These are phyloP conservation scores for Xylaria castorea DNA, from an alignment of 495 filamentous ascomycete species.

Conservation along the genomic window DNA sequence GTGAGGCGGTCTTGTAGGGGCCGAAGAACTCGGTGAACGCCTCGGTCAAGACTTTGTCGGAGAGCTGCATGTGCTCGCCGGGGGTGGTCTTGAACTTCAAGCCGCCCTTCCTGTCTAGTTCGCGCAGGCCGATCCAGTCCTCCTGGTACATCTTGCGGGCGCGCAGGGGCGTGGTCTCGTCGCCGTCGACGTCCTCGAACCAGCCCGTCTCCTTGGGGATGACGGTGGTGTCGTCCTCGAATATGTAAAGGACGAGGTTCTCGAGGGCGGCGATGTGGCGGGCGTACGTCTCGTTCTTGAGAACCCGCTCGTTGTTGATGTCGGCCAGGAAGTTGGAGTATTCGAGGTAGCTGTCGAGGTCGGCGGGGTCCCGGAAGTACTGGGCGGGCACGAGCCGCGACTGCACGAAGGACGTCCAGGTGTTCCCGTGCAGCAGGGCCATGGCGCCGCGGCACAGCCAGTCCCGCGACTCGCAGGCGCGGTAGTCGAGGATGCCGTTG, in stretches of 20 bases:
- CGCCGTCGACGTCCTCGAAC: constrained; percentile 86
- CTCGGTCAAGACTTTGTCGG: constrained; percentile 67
- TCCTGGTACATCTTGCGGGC: constrained; percentile 81
- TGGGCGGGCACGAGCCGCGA: constrained; percentile 85
- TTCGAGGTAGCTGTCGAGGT: constrained; percentile 77
- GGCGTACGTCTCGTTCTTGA: constrained; percentile 78
- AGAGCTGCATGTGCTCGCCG: constrained; percentile 85
- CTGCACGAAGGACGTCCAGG: constrained; percentile 81
- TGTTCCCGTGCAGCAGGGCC: constrained; percentile 71
- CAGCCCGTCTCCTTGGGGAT: constrained; percentile 91
- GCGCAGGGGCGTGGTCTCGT: constrained; percentile 68
- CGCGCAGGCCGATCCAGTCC: constrained; percentile 91
- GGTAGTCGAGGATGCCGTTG: constrained; percentile 88
- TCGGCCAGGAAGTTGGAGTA: constrained; percentile 95
- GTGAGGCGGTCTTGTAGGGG: constrained; percentile 46
- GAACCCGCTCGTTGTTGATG: constrained; percentile 87
- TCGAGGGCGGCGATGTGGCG: constrained; percentile 72
- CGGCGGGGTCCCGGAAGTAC: constrained; percentile 82
- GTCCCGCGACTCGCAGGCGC: constrained; percentile 66
- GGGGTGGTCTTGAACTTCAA: constrained; percentile 73
- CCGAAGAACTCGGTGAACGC: constrained; percentile 79
- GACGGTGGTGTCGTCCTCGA: constrained; percentile 83
- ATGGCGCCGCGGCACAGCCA: constrained; percentile 82
- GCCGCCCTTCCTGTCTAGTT: constrained; percentile 78
- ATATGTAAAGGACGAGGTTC: constrained; percentile 88